Evolutionary conservation across 257 asterid species (phyloP), one percentile per base, ranked within the genome.

Genomic region (Ligustrum vulgare): DNA sequence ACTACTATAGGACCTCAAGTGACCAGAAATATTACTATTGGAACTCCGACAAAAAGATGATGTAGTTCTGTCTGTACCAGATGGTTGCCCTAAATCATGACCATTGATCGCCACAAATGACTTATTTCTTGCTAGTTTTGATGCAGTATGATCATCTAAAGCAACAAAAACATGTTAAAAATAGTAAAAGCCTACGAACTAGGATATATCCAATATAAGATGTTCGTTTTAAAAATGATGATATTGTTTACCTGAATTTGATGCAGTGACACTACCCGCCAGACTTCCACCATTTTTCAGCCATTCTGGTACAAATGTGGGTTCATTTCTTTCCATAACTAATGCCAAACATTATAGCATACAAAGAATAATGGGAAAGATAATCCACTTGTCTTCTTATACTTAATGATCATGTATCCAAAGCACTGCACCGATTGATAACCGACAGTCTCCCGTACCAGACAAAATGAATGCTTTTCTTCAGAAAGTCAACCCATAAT

Each of bases 31-130:
- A 72, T 88, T 91, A 70, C 91, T 81, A 73, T 83, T 90, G 47
- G 94, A 86, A 83, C 87, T 87, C 83, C 91, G 80, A 18, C 82
- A 89, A 76, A 87, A 85, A 74, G 83, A 87, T 56, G 96, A 83
- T 31, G 90, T 81, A 62, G 86, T 82, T 82, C 88, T 80, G 75
- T 88, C 97, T 47, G 88, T 78, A 74, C 84, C 77, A 79, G 87
- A 83, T 54, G 91, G 77, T 60, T 87, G 80, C 80, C 92, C 92
- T 77, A 82, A 72, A 72, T 88, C 89, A 69, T 89, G 82, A 80
- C 87, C 90, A 70, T 74, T 85, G 47, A 71, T 78, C 80, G 82
- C 88, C 79, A 83, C 82, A 32, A 80, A 84, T 12, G 92, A 84
- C 80, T 89, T 94, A 67, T 83, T 87, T 78, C 91, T 88, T 22